phyloP scores from a whole-genome alignment of 2,329 filamentous ascomycete species.

The Bipolaris zeicola region DNA sequence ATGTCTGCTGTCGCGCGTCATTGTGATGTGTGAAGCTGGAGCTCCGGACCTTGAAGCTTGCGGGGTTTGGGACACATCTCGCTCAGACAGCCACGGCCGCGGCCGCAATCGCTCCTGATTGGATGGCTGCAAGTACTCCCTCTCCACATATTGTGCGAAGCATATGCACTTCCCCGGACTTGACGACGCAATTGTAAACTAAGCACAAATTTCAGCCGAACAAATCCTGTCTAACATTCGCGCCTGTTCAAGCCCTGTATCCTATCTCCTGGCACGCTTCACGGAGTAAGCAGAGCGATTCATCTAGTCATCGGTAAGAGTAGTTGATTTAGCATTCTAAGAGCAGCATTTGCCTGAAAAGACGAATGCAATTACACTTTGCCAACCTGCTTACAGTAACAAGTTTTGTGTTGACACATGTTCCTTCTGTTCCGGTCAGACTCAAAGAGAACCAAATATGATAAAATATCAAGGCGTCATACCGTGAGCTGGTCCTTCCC shows the following conservation, averaged over 20 bases:
- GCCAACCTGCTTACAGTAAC: neutral
- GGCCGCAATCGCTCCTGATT: constrained; percentile 23
- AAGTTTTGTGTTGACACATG: neutral
- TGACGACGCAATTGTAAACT: neutral
- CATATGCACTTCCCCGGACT: neutral
- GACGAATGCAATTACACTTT: too few relatives aligned
- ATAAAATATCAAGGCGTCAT: constrained; percentile 1
- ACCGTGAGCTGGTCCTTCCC: constrained; percentile 4
- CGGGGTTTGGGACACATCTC: constrained; percentile 36
- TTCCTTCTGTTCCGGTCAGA: constrained; percentile 16
- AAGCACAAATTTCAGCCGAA: neutral
- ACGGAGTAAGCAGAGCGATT: neutral
- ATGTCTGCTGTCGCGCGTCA: constrained; percentile 34
- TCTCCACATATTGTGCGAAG: neutral
- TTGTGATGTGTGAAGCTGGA: constrained; percentile 28
- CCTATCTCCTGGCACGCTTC: neutral
- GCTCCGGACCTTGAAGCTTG: constrained; percentile 7
- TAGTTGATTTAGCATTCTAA: neutral
- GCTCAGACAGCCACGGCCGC: constrained; percentile 19
- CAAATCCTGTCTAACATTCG: neutral
- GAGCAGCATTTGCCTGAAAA: neutral
- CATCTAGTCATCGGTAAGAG: neutral
- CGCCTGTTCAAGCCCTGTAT: neutral
- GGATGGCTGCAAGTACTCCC: constrained; percentile 3
- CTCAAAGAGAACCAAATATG: neutral